Conservation (phyloP, 108 stramenopile species). For the Skeletonema potamos region DNA sequence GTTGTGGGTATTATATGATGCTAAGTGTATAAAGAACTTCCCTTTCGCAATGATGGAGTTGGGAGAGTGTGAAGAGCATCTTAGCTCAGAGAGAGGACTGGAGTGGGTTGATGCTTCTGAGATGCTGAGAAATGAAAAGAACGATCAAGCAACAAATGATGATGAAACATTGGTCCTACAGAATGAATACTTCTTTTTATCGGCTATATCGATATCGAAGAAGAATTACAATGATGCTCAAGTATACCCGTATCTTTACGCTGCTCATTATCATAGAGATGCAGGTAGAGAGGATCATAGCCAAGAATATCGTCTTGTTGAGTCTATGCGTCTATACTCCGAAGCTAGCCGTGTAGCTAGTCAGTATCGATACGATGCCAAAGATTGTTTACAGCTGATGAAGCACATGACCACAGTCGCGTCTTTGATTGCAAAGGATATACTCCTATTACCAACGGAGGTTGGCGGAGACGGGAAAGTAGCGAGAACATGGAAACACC, state of each 20-base stretch:
- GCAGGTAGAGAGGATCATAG: conserved; percentile 35
- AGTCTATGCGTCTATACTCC: conserved; percentile 48
- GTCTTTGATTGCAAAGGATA: conserved; percentile 47
- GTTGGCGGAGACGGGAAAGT: neutral
- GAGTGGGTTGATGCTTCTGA: conserved; percentile 42
- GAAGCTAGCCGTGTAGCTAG: conserved; percentile 51
- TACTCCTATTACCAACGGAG: conserved; percentile 23
- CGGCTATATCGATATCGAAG: conserved; percentile 45
- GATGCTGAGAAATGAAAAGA: neutral
- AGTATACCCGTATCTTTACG: conserved; percentile 56
- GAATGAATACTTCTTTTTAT: conserved; percentile 52
- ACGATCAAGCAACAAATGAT: neutral
- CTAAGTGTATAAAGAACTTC: conserved; percentile 32
- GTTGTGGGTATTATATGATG: conserved; percentile 62
- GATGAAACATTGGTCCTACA: conserved; percentile 14
- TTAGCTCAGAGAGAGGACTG: conserved; percentile 41
- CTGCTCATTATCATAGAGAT: conserved; percentile 64
- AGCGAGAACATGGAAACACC: conserved; percentile 29
- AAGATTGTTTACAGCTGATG: conserved; percentile 54
- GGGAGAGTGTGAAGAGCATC: conserved; percentile 66
- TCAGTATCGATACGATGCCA: conserved; percentile 46
- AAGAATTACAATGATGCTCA: conserved; percentile 43
- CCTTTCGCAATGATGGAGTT: conserved; percentile 64
- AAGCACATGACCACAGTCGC: conserved; percentile 53
- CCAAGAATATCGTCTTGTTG: conserved; percentile 54